Evolutionary conservation across 148 eudicot species (phyloP).

Genomic region (Vaccinium corymbosum): DNA sequence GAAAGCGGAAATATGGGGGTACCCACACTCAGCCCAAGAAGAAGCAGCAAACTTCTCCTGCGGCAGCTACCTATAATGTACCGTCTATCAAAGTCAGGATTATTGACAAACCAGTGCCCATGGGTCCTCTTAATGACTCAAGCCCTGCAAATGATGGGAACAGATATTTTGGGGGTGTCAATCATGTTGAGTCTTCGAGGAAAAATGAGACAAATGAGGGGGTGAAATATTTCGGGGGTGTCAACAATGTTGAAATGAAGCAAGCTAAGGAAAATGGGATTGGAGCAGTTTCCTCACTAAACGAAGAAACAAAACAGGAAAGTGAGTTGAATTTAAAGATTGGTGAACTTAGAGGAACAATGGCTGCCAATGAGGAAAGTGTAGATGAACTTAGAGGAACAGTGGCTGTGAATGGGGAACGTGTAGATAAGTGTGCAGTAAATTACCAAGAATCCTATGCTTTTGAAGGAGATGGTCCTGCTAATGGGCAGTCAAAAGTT

Average conservation of each 20-base stretch:
- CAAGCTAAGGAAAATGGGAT: conserved; percentile 35
- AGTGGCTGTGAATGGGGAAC: conserved; percentile 3
- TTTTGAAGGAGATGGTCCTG: conserved; percentile 36
- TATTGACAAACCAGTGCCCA: conserved; percentile 28
- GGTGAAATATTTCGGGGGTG: conserved; percentile 16
- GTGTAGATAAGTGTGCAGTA: conserved; percentile 22
- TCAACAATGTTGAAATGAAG: conserved; percentile 25
- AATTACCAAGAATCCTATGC: conserved; percentile 28
- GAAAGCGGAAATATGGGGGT: conserved; percentile 57
- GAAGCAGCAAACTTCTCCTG: conserved; percentile 65
- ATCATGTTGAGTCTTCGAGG: conserved; percentile 23
- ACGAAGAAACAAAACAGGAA: conserved; percentile 35
- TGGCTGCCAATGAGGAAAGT: conserved; percentile 19
- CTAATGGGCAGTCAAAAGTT: conserved; percentile 40
- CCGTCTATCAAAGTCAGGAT: conserved; percentile 34
- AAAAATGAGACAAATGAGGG: conserved; percentile 27
- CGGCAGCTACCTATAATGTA: conserved; percentile 52
- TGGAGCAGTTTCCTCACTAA: conserved; percentile 22
- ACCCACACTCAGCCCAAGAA: conserved; percentile 57
- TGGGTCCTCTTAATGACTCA: conserved; percentile 25
- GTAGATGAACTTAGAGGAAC: conserved; percentile 26
- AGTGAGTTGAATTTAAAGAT: conserved; percentile 32
- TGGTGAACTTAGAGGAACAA: conserved; percentile 28
- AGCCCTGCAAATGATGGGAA: conserved; percentile 24
- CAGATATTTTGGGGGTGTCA: conserved; percentile 17